Conservation (phyloP, 1,284 basidiomycete genomes). For the Peniophora sp. region DNA sequence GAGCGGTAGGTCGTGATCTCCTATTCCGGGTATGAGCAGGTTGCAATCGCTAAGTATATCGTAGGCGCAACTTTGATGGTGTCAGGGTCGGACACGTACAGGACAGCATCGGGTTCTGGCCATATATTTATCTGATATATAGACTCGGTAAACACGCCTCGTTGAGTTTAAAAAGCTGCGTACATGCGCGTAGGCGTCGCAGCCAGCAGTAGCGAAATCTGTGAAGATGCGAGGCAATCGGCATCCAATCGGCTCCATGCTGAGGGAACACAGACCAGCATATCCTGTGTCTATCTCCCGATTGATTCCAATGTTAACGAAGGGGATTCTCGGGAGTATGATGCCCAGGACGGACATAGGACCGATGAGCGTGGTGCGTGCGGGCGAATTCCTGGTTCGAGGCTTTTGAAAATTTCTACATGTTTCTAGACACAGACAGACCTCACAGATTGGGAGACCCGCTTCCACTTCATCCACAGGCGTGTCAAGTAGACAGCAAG, state of each 20-base stretch:
- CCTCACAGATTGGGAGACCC: no score
- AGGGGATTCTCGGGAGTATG: neutral
- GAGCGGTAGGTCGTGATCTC: slow-evolving; percentile 18
- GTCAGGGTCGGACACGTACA: slow-evolving; percentile 7
- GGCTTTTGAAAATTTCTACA: neutral
- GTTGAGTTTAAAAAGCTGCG: neutral
- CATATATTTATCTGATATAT: slow-evolving; percentile 3
- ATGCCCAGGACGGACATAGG: neutral
- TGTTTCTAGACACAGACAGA: no score
- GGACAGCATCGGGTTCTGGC: neutral
- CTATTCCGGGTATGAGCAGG: slow-evolving; percentile 6
- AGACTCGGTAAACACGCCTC: neutral
- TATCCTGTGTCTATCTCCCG: neutral
- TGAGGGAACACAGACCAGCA: neutral
- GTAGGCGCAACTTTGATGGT: slow-evolving; percentile 7
- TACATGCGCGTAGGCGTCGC: neutral
- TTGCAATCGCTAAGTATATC: neutral
- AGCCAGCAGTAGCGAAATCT: neutral
- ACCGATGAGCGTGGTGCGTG: neutral
- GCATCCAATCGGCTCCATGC: neutral
- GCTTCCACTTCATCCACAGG: no score
- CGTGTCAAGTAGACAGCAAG: no score
- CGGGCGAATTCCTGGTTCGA: neutral
- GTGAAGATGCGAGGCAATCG: neutral
- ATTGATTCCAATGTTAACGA: neutral